Evolutionary conservation across 768 basidiomycete genomes (phyloP).

Genomic region (Dentipellis sp.): DNA sequence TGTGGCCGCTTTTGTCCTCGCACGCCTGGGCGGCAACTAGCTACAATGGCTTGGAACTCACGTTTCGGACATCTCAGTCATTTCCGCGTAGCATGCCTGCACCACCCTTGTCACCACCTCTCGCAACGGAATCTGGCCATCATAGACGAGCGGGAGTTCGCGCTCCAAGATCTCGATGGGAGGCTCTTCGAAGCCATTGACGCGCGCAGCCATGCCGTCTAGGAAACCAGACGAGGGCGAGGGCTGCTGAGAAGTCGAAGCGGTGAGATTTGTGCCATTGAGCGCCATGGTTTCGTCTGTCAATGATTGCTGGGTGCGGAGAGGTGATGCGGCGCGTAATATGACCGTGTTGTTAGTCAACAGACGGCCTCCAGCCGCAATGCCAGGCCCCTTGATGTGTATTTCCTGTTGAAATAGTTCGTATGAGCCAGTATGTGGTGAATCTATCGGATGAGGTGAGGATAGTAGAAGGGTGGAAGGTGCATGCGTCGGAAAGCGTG

Average conservation of each 20-base stretch:
- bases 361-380: too few species aligned
- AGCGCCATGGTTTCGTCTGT: neutral
- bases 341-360: too few species aligned
- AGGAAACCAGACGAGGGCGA: neutral
- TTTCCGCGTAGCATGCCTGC: constrained; percentile 75
- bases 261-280: constrained; percentile 2
- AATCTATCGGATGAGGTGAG: too few species aligned
- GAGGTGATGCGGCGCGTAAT: too few species aligned
- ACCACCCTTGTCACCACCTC: constrained; percentile 69
- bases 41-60: constrained; percentile 28
- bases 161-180: constrained; percentile 51
- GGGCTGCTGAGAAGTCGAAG: neutral
- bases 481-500: too few species aligned
- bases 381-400: too few species aligned
- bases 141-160: constrained; percentile 64
- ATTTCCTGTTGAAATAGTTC: too few species aligned
- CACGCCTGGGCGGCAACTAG: neutral
- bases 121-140: constrained; percentile 66
- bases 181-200: constrained; percentile 29
- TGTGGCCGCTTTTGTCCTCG: neutral
- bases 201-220: neutral
- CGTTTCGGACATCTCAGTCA: constrained; percentile 83
- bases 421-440: too few species aligned
- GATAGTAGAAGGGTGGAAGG: too few species aligned
- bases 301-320: too few species aligned